Conservation (phyloP, 2,329 filamentous ascomycete genomes). For the Colletotrichum paranaense region DNA sequence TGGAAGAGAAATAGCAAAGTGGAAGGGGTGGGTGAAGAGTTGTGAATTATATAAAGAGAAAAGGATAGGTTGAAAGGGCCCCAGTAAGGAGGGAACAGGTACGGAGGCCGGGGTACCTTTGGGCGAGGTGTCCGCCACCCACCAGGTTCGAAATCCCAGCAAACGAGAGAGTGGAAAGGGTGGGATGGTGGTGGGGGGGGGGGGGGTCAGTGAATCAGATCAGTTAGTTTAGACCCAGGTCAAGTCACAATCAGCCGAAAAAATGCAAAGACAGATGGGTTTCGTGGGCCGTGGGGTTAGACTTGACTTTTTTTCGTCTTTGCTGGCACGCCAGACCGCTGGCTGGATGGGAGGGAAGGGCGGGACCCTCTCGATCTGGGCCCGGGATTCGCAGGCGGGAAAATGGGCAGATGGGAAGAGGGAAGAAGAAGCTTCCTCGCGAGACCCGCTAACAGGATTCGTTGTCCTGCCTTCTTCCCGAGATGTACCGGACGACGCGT, state of each 20-base stretch:
- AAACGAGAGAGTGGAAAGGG: slow-evolving; percentile 34
- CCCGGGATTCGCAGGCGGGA: slow-evolving; percentile 15
- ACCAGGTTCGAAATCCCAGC: slow-evolving; percentile 35
- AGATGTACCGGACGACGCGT: slow-evolving; percentile 28
- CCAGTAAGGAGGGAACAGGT: slow-evolving; percentile 31
- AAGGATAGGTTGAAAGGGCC: slow-evolving; percentile 16
- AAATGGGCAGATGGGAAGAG: slow-evolving; percentile 16
- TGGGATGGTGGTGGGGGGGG: slow-evolving; percentile 32
- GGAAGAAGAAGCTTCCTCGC: slow-evolving; percentile 18
- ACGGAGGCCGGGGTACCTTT: slow-evolving; percentile 35
- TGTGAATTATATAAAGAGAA: slow-evolving; percentile 32
- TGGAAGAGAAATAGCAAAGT: neutral
- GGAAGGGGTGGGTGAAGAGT: neutral
- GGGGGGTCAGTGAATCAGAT: slow-evolving; percentile 29
- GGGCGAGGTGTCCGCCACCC: slow-evolving; percentile 35
- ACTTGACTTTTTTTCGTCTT: slow-evolving; percentile 13
- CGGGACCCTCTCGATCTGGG: slow-evolving; percentile 22
- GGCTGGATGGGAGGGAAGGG: neutral
- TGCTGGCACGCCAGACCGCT: too few species aligned
- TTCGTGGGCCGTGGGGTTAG: slow-evolving; percentile 28
- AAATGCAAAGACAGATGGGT: slow-evolving; percentile 20
- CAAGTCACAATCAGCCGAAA: slow-evolving; percentile 26
- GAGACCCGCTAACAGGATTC: neutral
- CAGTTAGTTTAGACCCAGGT: slow-evolving; percentile 12
- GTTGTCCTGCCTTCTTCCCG: slow-evolving; percentile 1